Percentiles rank a stretch among this genome's conserved stretches.
These are phyloP conservation scores for Petunia axillaris DNA, from an alignment of 257 asterid genomes.

Conservation along the genomic window DNA sequence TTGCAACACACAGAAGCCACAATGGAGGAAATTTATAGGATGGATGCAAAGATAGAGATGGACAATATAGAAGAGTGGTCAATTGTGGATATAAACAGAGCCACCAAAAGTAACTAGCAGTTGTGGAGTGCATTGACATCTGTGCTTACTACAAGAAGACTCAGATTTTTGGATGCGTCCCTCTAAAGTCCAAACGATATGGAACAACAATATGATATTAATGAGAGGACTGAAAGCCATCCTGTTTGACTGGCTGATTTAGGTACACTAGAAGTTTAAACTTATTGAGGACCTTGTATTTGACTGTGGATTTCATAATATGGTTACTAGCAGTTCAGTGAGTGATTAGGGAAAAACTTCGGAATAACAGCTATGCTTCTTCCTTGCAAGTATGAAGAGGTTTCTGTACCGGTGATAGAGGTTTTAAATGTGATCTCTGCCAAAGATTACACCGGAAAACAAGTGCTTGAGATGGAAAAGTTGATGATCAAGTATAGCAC, in stretches of 20 bases:
- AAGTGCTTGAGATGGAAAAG: constrained; percentile 94
- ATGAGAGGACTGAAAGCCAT: constrained; percentile 85
- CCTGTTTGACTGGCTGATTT: constrained; percentile 83
- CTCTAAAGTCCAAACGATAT: constrained; percentile 52
- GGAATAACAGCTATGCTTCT: constrained; percentile 93
- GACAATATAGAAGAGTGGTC: constrained; percentile 51
- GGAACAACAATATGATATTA: constrained; percentile 68
- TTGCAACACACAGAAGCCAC: constrained; percentile 80
- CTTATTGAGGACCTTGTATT: constrained; percentile 87
- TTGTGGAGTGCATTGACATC: constrained; percentile 63
- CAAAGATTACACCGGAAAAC: constrained; percentile 73
- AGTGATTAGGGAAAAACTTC: constrained; percentile 79
- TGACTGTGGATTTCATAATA: constrained; percentile 85
- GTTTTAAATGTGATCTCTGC: constrained; percentile 86
- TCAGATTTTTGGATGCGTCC: constrained; percentile 65
- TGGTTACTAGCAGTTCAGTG: constrained; percentile 63
- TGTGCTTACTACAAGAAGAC: constrained; percentile 50
- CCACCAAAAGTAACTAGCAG: constrained; percentile 64
- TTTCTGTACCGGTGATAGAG: constrained; percentile 91
- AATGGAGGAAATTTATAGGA: constrained; percentile 75
- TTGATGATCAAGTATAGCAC: constrained; percentile 59
- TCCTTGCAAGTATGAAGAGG: constrained; percentile 97
- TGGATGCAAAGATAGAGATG: constrained; percentile 74
- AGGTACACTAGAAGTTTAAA: constrained; percentile 98
- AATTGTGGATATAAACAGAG: constrained; percentile 56